Conservation (phyloP, 192 early-diverging fungal species). For the Linnemannia exigua region DNA sequence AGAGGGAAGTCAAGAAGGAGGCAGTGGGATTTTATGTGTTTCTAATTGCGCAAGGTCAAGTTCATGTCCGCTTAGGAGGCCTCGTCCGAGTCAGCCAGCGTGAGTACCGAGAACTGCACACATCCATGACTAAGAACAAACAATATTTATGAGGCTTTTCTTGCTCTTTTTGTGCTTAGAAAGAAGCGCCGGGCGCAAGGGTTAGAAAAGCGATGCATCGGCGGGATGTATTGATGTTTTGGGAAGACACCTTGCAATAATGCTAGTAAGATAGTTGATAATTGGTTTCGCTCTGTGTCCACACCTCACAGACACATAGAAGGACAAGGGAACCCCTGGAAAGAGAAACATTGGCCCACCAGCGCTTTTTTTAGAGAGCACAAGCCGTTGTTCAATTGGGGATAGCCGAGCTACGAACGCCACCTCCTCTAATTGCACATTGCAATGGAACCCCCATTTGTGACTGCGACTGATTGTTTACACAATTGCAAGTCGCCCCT, state of each 20-base stretch:
- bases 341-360: background rate
- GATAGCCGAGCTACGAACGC: background rate
- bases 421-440: constrained; percentile 9
- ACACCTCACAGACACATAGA: too few relatives aligned
- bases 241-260: background rate
- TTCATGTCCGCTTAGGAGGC: too few relatives aligned
- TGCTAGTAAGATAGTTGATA: too few relatives aligned
- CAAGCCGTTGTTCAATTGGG: background rate
- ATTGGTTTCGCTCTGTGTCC: too few relatives aligned
- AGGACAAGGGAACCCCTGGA: too few relatives aligned
- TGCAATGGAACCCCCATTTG: background rate
- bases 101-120: too few relatives aligned
- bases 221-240: background rate
- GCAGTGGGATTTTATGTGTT: too few relatives aligned
- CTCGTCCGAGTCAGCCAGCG: too few relatives aligned
- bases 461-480: background rate
- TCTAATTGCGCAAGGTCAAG: too few relatives aligned
- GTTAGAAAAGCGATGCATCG: background rate
- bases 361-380: background rate
- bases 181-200: background rate
- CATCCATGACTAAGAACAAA: background rate
- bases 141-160: background rate
- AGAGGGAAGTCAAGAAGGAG: background rate
- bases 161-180: background rate
- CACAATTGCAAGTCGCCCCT: constrained; percentile 9